Evolutionary conservation across 2,329 filamentous ascomycete genomes (phyloP).

Genomic region (Penicillium sp.): DNA sequence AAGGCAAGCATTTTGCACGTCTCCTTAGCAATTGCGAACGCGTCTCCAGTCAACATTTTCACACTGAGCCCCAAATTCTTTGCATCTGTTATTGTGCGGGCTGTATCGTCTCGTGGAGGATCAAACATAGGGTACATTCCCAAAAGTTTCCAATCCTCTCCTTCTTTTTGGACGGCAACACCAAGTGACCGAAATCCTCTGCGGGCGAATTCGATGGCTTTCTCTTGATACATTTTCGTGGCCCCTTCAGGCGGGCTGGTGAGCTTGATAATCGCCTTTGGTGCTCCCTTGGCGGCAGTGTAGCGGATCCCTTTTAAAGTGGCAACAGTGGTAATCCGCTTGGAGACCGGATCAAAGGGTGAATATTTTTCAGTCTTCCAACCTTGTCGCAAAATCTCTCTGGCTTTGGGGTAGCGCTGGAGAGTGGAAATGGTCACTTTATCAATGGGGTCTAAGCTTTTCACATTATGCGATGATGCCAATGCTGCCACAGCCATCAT

Average conservation of each 20-base stretch:
- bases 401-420: slow-evolving; percentile 73
- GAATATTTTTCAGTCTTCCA: slow-evolving; percentile 78
- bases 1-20: slow-evolving; percentile 80
- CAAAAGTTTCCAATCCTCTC: slow-evolving; percentile 70
- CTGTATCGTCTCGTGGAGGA: slow-evolving; percentile 72
- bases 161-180: slow-evolving; percentile 75
- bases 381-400: slow-evolving; percentile 70
- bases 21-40: slow-evolving; percentile 76
- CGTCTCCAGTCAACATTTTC: slow-evolving; percentile 81
- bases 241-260: slow-evolving; percentile 66
- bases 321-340: slow-evolving; percentile 72
- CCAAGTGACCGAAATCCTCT: slow-evolving; percentile 79
- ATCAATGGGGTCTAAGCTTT: slow-evolving; percentile 75
- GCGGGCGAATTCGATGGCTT: slow-evolving; percentile 72
- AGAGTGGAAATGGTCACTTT: slow-evolving; percentile 76
- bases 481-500: slow-evolving; percentile 80
- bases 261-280: slow-evolving; percentile 70
- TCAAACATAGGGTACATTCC: slow-evolving; percentile 80
- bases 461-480: slow-evolving; percentile 75
- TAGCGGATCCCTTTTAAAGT: slow-evolving; percentile 68
- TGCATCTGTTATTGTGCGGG: slow-evolving; percentile 74
- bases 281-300: slow-evolving; percentile 74
- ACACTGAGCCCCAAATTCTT: slow-evolving; percentile 73
- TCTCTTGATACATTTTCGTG: slow-evolving; percentile 66
- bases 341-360: slow-evolving; percentile 70